Evolutionary conservation across 2,329 filamentous ascomycete species (phyloP), one percentile per base, ranked within the genome.

Genomic region (Microthyrium microscopicum): DNA sequence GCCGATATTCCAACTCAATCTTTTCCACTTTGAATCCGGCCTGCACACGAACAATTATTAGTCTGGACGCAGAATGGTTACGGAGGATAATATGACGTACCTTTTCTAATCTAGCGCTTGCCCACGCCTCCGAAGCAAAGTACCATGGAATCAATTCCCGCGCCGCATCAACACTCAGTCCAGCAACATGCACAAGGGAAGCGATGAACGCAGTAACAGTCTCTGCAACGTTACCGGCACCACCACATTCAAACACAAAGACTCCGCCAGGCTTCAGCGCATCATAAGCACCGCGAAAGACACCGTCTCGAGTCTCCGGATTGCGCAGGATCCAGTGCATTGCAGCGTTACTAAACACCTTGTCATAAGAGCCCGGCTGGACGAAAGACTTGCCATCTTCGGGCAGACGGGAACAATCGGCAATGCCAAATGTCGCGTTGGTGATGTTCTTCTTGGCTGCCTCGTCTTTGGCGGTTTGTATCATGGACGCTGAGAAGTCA

Each of bases 241-340:
- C 76, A 33, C 77, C 76, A 70, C 76, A 76, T 51, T 82, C 77
- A 44, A 81, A 78, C 7, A 67, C 64, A 38, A 81, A 73, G 0
- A 44, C 45, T 2, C 72, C 76, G 8, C 62, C 63, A 0, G 67
- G 64, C 21, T 56, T 60, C 2, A 81, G 60, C 1, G 64, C 56
- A 6, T 52, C 52, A 39, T 63, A 53, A 3, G 72, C 60, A 25
- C 59, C 65, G 5, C 45, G 42, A 44, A 80, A 73, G 49, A 76
- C 68, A 19, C 49, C 44, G 3, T 50, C 41, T 7, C 69, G 61
- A 1, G 61, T 62, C 0, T 46, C 42, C 0, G 52, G 39, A 19
- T 55, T 49, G 0, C 64, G 56, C 5, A 82, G 58, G 45, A 61
- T 58, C 57, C 57, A 61, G 38, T 61, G 57, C 27, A 60, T 40